Evolutionary conservation across 2,329 filamentous ascomycete species (phyloP).

Genomic region (Xylariaceae sp.): DNA sequence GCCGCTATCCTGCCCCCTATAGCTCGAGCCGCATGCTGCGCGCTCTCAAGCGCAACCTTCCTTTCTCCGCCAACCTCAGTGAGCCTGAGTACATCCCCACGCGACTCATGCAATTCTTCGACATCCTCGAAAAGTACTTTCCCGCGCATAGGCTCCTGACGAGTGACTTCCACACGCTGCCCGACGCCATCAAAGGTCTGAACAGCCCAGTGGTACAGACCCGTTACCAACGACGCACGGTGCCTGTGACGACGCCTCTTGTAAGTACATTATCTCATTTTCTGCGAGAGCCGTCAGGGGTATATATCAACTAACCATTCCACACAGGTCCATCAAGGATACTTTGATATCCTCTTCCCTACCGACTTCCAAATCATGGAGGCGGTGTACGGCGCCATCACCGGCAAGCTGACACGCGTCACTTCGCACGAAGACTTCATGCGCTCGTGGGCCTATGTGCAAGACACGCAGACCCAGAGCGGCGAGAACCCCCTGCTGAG

Average conservation of each 20-base stretch:
- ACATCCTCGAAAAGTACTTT: slow-evolving; percentile 81
- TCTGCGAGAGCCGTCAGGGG: too few species aligned
- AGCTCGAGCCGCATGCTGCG: slow-evolving; percentile 51
- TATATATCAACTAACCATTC: neutral
- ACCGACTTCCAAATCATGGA: slow-evolving; percentile 91
- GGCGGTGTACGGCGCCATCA: slow-evolving; percentile 86
- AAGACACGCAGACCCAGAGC: slow-evolving; percentile 80
- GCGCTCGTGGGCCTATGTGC: slow-evolving; percentile 79
- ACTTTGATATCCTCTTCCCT: slow-evolving; percentile 98
- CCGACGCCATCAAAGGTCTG: slow-evolving; percentile 74
- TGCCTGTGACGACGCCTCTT: slow-evolving; percentile 84
- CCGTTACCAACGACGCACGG: slow-evolving; percentile 76
- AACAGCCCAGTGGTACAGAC: slow-evolving; percentile 97
- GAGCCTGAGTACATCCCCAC: slow-evolving; percentile 91
- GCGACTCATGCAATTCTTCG: slow-evolving; percentile 92
- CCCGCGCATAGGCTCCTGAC: slow-evolving; percentile 83
- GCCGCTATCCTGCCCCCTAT: slow-evolving; percentile 59
- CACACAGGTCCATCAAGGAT: slow-evolving; percentile 84
- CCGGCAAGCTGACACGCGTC: slow-evolving; percentile 82
- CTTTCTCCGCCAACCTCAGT: slow-evolving; percentile 71
- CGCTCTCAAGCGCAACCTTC: slow-evolving; percentile 57
- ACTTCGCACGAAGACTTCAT: slow-evolving; percentile 88
- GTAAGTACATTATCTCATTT: slow-evolving; percentile 48
- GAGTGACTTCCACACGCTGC: slow-evolving; percentile 83
- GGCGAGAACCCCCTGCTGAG: slow-evolving; percentile 89